Percentiles rank a stretch among this genome's conserved stretches.
Evolutionary conservation across 2,329 filamentous ascomycete species (phyloP).

Genomic region (Pseudogymnoascus sp.): DNA sequence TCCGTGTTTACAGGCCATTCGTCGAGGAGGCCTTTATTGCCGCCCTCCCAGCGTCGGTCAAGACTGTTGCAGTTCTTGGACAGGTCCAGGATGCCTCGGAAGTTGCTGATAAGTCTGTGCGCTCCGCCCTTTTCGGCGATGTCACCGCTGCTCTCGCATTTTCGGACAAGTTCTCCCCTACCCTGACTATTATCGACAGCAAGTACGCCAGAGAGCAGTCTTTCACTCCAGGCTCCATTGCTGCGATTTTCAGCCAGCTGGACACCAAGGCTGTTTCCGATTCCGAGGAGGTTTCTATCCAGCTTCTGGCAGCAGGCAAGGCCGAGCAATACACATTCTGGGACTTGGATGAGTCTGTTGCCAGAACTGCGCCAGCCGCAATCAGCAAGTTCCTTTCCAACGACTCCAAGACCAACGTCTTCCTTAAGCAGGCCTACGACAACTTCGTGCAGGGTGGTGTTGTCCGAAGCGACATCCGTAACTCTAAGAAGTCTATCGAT

Average conservation of each 20-base stretch:
- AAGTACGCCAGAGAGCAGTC: constrained; percentile 73
- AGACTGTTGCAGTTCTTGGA: constrained; percentile 76
- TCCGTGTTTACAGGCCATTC: constrained; percentile 91
- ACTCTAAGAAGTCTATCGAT: constrained; percentile 75
- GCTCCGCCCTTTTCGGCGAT: constrained; percentile 87
- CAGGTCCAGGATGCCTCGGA: constrained; percentile 72
- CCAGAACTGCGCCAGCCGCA: constrained; percentile 56
- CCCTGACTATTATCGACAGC: constrained; percentile 67
- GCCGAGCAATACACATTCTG: constrained; percentile 89
- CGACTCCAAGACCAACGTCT: constrained; percentile 60
- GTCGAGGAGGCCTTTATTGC: constrained; percentile 89
- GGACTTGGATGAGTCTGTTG: constrained; percentile 72
- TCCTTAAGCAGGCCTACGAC: constrained; percentile 56
- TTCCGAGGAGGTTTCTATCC: constrained; percentile 43
- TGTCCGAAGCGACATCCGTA: constrained; percentile 77
- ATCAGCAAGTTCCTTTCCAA: constrained; percentile 59
- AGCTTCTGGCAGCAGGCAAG: constrained; percentile 40
- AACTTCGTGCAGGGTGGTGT: constrained; percentile 69
- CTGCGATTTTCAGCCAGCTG: constrained; percentile 44
- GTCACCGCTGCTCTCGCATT: constrained; percentile 82
- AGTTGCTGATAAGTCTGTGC: constrained; percentile 66
- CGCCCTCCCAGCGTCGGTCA: constrained; percentile 66
- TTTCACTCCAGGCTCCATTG: constrained; percentile 50
- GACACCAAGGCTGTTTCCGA: constrained; percentile 36
- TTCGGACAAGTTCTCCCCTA: constrained; percentile 56